phyloP scores from a whole-genome alignment of 1,284 basidiomycete genomes.

The Fomitopsis pinicola region DNA sequence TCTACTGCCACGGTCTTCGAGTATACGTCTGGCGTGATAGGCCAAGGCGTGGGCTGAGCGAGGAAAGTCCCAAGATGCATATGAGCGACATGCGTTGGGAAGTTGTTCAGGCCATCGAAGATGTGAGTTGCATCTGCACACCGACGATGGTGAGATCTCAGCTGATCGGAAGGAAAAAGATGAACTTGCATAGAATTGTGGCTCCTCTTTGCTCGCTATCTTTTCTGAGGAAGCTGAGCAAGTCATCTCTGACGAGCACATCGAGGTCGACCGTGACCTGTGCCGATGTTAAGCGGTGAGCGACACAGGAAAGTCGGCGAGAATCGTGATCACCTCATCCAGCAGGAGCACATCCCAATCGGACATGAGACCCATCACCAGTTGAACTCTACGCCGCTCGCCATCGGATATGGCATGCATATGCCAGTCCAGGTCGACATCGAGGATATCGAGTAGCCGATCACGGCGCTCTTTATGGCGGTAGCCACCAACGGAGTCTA shows the following conservation, averaged over 20 bases:
- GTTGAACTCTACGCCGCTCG: slow-evolving; percentile 90
- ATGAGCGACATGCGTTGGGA: slow-evolving; percentile 89
- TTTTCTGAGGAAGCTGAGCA: slow-evolving; percentile 82
- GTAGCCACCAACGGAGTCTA: slow-evolving; percentile 95
- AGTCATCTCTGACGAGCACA: slow-evolving; percentile 89
- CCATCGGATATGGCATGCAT: slow-evolving; percentile 96
- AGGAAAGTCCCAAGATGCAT: slow-evolving; percentile 81
- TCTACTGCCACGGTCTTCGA: slow-evolving; percentile 12
- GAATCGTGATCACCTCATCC: slow-evolving; percentile 67
- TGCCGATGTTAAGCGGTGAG: background rate
- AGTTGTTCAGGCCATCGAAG: slow-evolving; percentile 83
- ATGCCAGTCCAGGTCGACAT: slow-evolving; percentile 92
- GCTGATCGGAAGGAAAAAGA: background rate
- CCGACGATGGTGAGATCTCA: background rate
- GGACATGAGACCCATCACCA: slow-evolving; percentile 96
- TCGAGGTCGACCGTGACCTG: slow-evolving; percentile 98
- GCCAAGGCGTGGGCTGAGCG: slow-evolving; percentile 67
- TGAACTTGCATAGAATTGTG: slow-evolving; percentile 80
- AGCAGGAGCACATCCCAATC: slow-evolving; percentile 93
- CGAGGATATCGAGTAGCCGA: slow-evolving; percentile 83
- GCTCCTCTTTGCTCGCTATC: slow-evolving; percentile 83
- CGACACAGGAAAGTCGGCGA: background rate
- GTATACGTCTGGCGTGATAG: slow-evolving; percentile 27
- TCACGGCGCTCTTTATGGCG: slow-evolving; percentile 89
- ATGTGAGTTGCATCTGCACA: slow-evolving; percentile 88